Base-by-base conservation (phyloP, 768 basidiomycete genomes). In the Boletus insuetus region DNA sequence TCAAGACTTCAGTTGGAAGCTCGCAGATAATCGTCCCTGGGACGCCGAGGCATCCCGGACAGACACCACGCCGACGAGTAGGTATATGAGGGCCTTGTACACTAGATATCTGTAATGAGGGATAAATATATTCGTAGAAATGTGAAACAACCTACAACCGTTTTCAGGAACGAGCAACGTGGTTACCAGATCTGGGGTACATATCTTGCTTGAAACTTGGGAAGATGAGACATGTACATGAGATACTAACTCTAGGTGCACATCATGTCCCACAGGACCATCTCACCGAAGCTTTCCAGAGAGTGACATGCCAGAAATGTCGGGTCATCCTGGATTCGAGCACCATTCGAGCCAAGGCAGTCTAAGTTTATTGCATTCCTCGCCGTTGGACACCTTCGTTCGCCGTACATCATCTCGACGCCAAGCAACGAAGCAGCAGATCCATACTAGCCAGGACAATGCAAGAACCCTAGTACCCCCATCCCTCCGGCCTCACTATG, bases 21-120 rank as follows among this genome's bases (percentile, higher is more conserved):
- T 76, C 85, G 3, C 83, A 84, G 69, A 82, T 92, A 38, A 86
- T 87, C 47, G 82, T 91, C 9, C 90, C 90, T 29, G 89, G 90
- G 19, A 93, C 91, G 9, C 90, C 91, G 12, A 78, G 86, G 60
- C 85, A 87, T 68, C 75, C 81, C 9, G 87, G 87, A 4, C 88
- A 89, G 68, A 94, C 91, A 29, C 91, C 91, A n/a, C 74, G 86
- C 59, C 79, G 86, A 58, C 77, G 79, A 59, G 81, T 80, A 29
- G 91, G 91, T 26, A 83, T 93, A 61, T 91, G 64, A 69, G 50
- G 29, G 29, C 26, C 35, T n/a, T 62, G 47, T 58, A 38, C 1
- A 38, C 16, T 16, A 48, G 17, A 29, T 29, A 9, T 29, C 44
- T 42, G 32, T 55, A 26, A 46, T 37, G 46, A 31, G 34, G 42